These are phyloP conservation scores for Ustilago tritici DNA, from an alignment of 1,284 basidiomycete species.

Conservation along the genomic window DNA sequence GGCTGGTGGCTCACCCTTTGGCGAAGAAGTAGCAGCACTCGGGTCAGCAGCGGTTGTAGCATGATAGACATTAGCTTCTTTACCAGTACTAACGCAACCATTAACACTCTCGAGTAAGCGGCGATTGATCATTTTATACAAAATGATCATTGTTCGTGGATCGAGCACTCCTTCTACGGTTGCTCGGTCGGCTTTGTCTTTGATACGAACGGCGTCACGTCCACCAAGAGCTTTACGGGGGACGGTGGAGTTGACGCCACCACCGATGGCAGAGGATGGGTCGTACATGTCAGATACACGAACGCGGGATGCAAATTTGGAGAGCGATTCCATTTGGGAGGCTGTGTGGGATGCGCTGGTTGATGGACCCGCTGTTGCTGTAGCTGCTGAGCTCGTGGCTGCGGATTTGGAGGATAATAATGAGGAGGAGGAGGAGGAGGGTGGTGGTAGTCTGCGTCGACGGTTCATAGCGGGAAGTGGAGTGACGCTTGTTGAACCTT, in stretches of 20 bases:
- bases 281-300: slow-evolving; percentile 62
- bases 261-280: slow-evolving; percentile 62
- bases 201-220: slow-evolving; percentile 53
- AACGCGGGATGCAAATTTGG: slow-evolving; percentile 61
- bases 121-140: slow-evolving; percentile 68
- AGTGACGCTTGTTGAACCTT: slow-evolving; percentile 10
- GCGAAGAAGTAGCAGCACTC: background rate
- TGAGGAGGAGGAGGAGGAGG: slow-evolving; percentile 13
- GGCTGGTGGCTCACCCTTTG: background rate
- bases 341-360: slow-evolving; percentile 43
- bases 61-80: slow-evolving; percentile 69
- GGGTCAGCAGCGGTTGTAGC: slow-evolving; percentile 52
- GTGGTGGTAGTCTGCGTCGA: slow-evolving; percentile 19
- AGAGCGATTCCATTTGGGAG: slow-evolving; percentile 62
- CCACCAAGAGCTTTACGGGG: slow-evolving; percentile 63
- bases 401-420: background rate
- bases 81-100: slow-evolving; percentile 66
- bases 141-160: slow-evolving; percentile 66
- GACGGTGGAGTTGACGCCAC: slow-evolving; percentile 59
- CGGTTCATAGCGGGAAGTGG: slow-evolving; percentile 59
- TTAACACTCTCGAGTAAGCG: slow-evolving; percentile 61
- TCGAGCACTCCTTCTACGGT: slow-evolving; percentile 68
- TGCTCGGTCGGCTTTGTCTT: slow-evolving; percentile 68
- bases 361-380: slow-evolving; percentile 25
- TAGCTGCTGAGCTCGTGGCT: background rate